Evolutionary conservation across 192 early-diverging fungal genomes (phyloP), one percentile per base, ranked within the genome.

Genomic region (Neocallimastix lanati): DNA sequence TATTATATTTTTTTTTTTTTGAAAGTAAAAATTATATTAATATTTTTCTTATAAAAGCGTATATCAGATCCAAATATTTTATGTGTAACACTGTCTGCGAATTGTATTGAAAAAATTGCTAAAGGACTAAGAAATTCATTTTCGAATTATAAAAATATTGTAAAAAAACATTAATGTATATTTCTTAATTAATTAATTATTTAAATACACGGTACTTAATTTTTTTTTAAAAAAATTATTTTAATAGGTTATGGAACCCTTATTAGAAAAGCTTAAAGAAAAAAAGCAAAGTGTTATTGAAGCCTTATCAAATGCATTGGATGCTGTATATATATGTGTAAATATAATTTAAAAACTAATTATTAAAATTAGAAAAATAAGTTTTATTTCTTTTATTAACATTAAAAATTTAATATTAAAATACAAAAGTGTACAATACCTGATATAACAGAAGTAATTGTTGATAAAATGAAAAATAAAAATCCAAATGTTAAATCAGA

Each of bases 211-310:
- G 33, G 27, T 6, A 50, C 27, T 76, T 78, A 28, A 29, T 76
- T 14, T 1, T 28, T 37, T 5, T 77, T 14, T 18, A 76, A 12
- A 18, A 11, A 18, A 78, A 80, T 28, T 6, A 30, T 25, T 79
- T 27, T 80, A 67, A 4, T 79, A 89, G 89, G 90, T 94, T 12
- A 79, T 91, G 29, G 81, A 84, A 13, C 92, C 93, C 15, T 83
- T 97, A 28, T 85, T 99, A 35, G 98, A 98, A 85, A 94, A 93
- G 81, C 87, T 95, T 15, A 99, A 99, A 83, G 98, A 99, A 83
- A 93, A 96, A 79, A 99, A 99, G 82, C 87, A 91, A 67, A 89
- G 89, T 2, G 95, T 98, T 14, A 82, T 97, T 7, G 96, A 99
- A 29, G 91, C 95, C 12, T 83, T 98, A 2, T 82, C 92, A 13